Percentiles rank a stretch among this genome's conserved stretches.
Evolutionary conservation across 495 filamentous ascomycete species (phyloP).

Genomic region (Hypoxylon subgilvum): DNA sequence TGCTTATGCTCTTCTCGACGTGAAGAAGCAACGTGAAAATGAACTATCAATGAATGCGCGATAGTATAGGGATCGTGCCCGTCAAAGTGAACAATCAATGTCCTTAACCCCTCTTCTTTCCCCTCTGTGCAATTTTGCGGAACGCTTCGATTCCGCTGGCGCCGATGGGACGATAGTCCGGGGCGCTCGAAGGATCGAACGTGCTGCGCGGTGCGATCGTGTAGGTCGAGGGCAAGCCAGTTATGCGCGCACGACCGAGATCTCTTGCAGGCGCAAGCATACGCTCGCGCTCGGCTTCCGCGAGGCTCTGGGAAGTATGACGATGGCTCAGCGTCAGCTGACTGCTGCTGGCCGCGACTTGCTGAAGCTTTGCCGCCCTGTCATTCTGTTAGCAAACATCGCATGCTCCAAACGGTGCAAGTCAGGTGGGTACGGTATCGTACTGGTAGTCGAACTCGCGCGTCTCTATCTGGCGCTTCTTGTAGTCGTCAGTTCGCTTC

Average conservation of each 20-base stretch:
- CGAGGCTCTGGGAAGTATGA: slow-evolving; percentile 46
- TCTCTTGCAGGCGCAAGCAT: slow-evolving; percentile 71
- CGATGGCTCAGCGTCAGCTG: slow-evolving; percentile 55
- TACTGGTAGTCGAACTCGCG: slow-evolving; percentile 61
- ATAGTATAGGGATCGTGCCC: no score
- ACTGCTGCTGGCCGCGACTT: slow-evolving; percentile 48
- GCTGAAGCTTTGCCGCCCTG: slow-evolving; percentile 59
- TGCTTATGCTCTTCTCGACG: no score
- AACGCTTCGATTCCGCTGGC: slow-evolving; percentile 79
- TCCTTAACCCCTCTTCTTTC: slow-evolving; percentile 58
- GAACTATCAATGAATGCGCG: no score
- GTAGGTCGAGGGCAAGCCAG: slow-evolving; percentile 76
- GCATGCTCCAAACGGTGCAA: slow-evolving; percentile 2
- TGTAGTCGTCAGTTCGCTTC: slow-evolving; percentile 89
- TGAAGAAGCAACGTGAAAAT: no score
- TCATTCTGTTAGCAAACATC: slow-evolving; percentile 34
- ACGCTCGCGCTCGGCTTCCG: slow-evolving; percentile 71
- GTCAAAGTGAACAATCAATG: no score
- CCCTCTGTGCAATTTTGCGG: slow-evolving; percentile 77
- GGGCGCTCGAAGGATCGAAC: slow-evolving; percentile 49
- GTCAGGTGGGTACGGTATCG: slow-evolving; percentile 50
- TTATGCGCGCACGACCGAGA: slow-evolving; percentile 73
- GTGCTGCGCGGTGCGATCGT: slow-evolving; percentile 75
- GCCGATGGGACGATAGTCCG: slow-evolving; percentile 66
- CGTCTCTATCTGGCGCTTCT: slow-evolving; percentile 71